phyloP scores from a whole-genome alignment of 2,329 filamentous ascomycete genomes.

The Calonectria hawksworthii region DNA sequence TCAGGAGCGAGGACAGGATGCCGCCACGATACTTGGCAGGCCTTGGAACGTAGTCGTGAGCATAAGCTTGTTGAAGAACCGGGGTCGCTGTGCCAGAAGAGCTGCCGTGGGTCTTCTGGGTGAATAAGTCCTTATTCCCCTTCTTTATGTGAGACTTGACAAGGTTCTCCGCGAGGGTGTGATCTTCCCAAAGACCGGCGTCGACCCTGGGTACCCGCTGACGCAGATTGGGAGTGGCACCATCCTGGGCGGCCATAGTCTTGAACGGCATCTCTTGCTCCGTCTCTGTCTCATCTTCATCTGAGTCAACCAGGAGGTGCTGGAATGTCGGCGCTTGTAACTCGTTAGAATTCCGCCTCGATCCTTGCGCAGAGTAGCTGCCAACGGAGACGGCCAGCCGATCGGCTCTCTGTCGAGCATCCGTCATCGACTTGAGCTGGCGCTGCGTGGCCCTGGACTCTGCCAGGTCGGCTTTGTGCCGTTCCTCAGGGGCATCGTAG shows the following conservation, averaged over 20 bases:
- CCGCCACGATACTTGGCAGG: conserved; percentile 80
- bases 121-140: conserved; percentile 50
- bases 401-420: conserved; percentile 56
- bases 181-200: conserved; percentile 39
- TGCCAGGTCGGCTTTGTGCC: conserved; percentile 56
- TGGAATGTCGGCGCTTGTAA: conserved; percentile 50
- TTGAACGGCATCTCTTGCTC: conserved; percentile 38
- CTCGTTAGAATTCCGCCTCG: conserved; percentile 53
- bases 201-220: conserved; percentile 36
- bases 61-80: conserved; percentile 63
- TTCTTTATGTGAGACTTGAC: conserved; percentile 51
- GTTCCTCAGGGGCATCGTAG: conserved; percentile 57
- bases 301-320: conserved; percentile 49
- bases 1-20: conserved; percentile 79
- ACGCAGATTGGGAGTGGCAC: conserved; percentile 41
- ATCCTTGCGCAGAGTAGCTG: conserved; percentile 54
- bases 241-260: conserved; percentile 29
- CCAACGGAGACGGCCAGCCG: conserved; percentile 57
- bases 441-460: conserved; percentile 54
- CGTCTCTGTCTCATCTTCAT: conserved; percentile 43
- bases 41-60: conserved; percentile 71
- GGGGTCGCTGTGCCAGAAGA: conserved; percentile 56
- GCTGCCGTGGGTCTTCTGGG: conserved; percentile 40
- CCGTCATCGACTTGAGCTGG: conserved; percentile 56
- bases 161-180: conserved; percentile 52